Evolutionary conservation across 78 protist genomes (phyloP), one percentile per base, ranked within the genome.

Genomic region (Protostelium mycophagum): DNA sequence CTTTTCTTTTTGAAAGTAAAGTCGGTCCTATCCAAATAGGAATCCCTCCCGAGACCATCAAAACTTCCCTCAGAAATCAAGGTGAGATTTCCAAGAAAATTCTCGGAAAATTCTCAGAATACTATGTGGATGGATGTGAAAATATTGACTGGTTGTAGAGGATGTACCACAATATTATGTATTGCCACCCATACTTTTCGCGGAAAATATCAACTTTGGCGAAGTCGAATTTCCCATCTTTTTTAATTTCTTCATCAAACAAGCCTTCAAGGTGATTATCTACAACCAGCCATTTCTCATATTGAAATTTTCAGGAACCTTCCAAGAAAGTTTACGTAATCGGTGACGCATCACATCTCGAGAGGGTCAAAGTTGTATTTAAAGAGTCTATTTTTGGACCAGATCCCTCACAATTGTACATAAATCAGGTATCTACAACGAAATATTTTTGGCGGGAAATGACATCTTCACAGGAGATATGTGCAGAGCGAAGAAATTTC

Each of bases 1-100:
- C 90, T 23, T 90, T 85, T 38, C 16, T 87, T 34, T 85, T 63
- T 35, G 36, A 86, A 0, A 90, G 92, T 29, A 0, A 0, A 0
- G 28, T 86, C 25, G 95, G 94, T 28, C 91, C 93, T 0, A 85
- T 95, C 31, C 97, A 95, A 87, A 85, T 95, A 35, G 95, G 97
- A 35, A 85, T 93, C 0, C 97, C 97, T 29, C 97, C 97, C 5
- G 97, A 95, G 84, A 91, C 95, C 0, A 91, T 95, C 36, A 95
- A 95, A 89, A 91, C 88, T 1, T 91, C 92, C 29, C 73, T 91
- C 34, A 88, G 83, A 35, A 63, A 83, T 34, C 39, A 83, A 0
- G 73, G 73, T 51, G 73, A 51, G 16, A 16, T 51, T 16, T 51
- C 16, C 73, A n/a, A n/a, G n/a, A n/a, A n/a, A n/a, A n/a, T n/a